Base-by-base conservation (phyloP, 225 moss, liverwort and hornwort genomes). In the Sphagnum tenellum region DNA sequence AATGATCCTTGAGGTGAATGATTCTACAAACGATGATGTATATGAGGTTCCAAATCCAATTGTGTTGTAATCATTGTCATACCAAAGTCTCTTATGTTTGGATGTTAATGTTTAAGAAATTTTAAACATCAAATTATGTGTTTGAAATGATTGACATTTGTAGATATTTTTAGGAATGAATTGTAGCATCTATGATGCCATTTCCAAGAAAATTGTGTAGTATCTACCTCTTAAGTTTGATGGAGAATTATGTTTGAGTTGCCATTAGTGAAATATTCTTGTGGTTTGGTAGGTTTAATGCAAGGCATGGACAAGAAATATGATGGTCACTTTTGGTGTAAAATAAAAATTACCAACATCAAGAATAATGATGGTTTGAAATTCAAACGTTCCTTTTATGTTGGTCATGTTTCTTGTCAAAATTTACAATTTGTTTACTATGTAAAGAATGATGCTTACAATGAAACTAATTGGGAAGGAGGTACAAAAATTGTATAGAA, bases 301-400 rank as follows among this genome's bases (percentile, higher is more conserved):
- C 9, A 8, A 4, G 62, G 62, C 4, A 62, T 62, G 62, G 62
- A 62, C 46, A 47, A 49, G 48, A 62, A 62, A n/a, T 4, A 62
- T 49, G 62, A 48, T 62, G 62, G 44, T n/a, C 62, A 62, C 12
- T 4, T n/a, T 3, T 62, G 62, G 5, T 64, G 64, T 9, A 64
- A 51, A 6, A 52, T 4, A 48, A 64, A 64, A 64, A 64, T 50
- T n/a, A 50, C 50, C 2, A 64, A 64, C 2, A 50, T 64, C 9
- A 48, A 64, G 14, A 64, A 64, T 6, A 50, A 64, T 7, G 5
- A 2, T 4, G 10, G n/a, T 6, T 64, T 64, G 14, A 50, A 48
- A 11, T 64, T 64, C 14, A 48, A 50, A 49, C 48, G 4, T 3
- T 48, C 47, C 6, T 9, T 2, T 6, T 52, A 0, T 52, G 52